Evolutionary conservation across 2,329 filamentous ascomycete genomes (phyloP).

Genomic region (Fusarium stilboides): DNA sequence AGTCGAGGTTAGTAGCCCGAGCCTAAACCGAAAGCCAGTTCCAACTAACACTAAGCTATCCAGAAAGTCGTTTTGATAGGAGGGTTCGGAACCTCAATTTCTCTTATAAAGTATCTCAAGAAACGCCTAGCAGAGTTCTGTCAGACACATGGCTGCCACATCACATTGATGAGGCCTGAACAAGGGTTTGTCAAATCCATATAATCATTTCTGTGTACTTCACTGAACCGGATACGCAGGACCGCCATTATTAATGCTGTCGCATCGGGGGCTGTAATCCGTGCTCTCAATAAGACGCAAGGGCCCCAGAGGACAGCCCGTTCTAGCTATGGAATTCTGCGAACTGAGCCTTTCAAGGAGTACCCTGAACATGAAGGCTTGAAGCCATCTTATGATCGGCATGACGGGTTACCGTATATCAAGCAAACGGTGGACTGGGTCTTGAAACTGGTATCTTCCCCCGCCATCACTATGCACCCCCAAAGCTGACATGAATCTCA

Average conservation of each 20-base stretch:
- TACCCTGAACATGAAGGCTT: not conserved
- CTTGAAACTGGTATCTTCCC: not conserved
- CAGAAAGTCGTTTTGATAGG: slow-evolving; percentile 21
- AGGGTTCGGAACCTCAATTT: slow-evolving; percentile 9
- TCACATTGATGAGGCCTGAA: not conserved
- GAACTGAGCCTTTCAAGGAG: not conserved
- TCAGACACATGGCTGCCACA: fast-evolving
- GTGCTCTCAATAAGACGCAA: slow-evolving; percentile 1
- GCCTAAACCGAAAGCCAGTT: fast-evolving
- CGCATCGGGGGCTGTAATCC: not conserved
- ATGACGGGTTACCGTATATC: not conserved
- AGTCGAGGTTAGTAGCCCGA: fast-evolving
- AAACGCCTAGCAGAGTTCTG: fast-evolving
- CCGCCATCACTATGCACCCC: fast-evolving
- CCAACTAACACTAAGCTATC: fast-evolving
- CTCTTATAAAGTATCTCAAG: not conserved
- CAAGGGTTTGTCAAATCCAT: not conserved
- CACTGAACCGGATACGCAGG: fast-evolving
- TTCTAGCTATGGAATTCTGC: slow-evolving; percentile 10
- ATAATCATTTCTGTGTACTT: fast-evolving
- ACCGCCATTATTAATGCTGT: slow-evolving; percentile 1
- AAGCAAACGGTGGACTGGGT: not conserved
- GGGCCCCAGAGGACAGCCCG: slow-evolving; percentile 1
- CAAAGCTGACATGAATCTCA: fast-evolving
- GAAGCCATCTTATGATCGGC: fast-evolving